phyloP scores from a whole-genome alignment of 2,329 filamentous ascomycete species.

The Epichloe baconii region DNA sequence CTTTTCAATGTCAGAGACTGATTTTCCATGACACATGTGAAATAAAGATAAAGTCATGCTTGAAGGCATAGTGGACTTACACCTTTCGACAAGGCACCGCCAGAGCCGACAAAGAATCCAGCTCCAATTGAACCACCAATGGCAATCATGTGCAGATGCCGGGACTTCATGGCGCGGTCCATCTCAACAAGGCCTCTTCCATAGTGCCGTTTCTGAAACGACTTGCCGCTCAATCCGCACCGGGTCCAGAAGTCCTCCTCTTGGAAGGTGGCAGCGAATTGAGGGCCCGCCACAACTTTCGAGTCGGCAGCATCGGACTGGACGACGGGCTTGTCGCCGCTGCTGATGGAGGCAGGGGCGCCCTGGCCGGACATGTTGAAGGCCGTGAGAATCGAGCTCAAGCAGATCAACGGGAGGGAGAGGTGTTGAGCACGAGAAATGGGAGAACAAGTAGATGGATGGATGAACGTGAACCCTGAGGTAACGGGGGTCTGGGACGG shows the following conservation, averaged over 20 bases:
- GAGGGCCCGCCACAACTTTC: slow-evolving; percentile 4
- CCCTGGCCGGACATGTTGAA: slow-evolving; percentile 1
- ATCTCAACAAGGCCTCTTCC: slow-evolving; percentile 21
- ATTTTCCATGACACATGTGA: background rate
- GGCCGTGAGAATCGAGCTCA: background rate
- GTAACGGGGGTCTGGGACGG: too few species aligned
- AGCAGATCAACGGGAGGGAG: background rate
- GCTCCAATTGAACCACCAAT: slow-evolving; percentile 49
- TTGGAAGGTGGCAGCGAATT: slow-evolving; percentile 8
- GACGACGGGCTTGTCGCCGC: slow-evolving; percentile 5
- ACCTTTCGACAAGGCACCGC: slow-evolving; percentile 37
- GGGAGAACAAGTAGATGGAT: too few species aligned
- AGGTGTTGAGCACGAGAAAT: too few species aligned
- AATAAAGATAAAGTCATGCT: background rate
- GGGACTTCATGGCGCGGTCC: slow-evolving; percentile 37
- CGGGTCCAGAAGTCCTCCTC: slow-evolving; percentile 22
- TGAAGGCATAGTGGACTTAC: slow-evolving; percentile 17
- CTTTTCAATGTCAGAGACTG: slow-evolving; percentile 3
- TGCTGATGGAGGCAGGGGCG: background rate
- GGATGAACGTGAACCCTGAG: too few species aligned
- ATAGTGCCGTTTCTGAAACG: slow-evolving; percentile 22
- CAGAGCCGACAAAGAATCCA: slow-evolving; percentile 50
- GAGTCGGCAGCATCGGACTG: slow-evolving; percentile 1
- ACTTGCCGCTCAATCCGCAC: slow-evolving; percentile 22
- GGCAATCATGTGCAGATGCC: slow-evolving; percentile 50